Base-by-base conservation (phyloP, 148 eudicot genomes). In the Fagopyrum tataricum region DNA sequence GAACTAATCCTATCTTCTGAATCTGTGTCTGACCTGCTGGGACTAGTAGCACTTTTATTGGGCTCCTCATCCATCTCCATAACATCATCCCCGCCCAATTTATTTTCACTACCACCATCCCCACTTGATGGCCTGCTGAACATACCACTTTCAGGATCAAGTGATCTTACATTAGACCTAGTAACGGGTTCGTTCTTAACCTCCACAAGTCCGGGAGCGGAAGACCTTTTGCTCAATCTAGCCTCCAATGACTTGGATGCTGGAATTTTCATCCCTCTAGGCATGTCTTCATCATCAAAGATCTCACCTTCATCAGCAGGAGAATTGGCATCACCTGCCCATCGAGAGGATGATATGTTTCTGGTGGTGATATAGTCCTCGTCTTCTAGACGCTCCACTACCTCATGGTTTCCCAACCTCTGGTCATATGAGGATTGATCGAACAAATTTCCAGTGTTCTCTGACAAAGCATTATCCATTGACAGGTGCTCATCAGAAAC, bases 241-340 rank as follows among this genome's bases (percentile, higher is more conserved):
- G 69, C 58, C 26, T 84, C 95, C 69, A 73, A 70, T 47, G 49
- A 76, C 52, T 79, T 80, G 49, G 80, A 70, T 72, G 79, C 61
- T 5, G 79, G 59, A 62, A 71, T 75, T 74, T 79, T 82, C 72
- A 71, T 84, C 74, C 82, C 87, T 76, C 77, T 72, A n/a, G 75
- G 83, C 37, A 49, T 76, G 51, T 53, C 73, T 21, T 75, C 76
- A 70, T 84, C 88, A 72, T 79, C 87, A 43, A 77, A 82, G 42
- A 89, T 82, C 31, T 91, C 91, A 78, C 91, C 91, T 83, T 94
- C 93, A 70, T 89, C 97, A 67, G 80, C 86, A 41, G 98, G 89
- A 31, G 97, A 91, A 72, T 82, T 75, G 49, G 86, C 97, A 83
- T 87, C 90, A 79, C 82, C 93, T 6, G 97, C 98, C 98, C 98